Conservation (phyloP, 495 filamentous ascomycete genomes). For the Letharia columbiana region DNA sequence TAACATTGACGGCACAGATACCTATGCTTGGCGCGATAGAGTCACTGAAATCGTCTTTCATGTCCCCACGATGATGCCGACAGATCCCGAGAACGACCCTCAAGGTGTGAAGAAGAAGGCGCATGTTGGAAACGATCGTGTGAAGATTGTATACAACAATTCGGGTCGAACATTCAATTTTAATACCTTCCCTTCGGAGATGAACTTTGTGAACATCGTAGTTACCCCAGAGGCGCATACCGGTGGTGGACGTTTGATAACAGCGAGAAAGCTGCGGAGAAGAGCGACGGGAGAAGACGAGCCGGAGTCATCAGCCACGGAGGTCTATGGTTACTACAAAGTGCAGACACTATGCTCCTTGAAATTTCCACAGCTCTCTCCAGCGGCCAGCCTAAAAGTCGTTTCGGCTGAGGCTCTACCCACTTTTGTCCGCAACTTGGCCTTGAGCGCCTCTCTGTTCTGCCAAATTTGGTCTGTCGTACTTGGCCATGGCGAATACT, state of each 20-base stretch:
- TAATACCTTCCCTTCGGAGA: constrained; percentile 84
- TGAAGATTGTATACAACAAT: constrained; percentile 96
- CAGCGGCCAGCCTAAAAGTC: constrained; percentile 78
- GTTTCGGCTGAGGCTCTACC: constrained; percentile 71
- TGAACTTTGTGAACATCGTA: constrained; percentile 94
- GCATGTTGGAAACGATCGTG: constrained; percentile 95
- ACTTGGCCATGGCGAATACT: constrained; percentile 64
- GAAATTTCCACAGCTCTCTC: constrained; percentile 82
- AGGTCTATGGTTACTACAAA: constrained; percentile 52
- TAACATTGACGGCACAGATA: constrained; percentile 73
- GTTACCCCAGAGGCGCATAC: constrained; percentile 70
- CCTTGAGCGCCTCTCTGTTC: constrained; percentile 89
- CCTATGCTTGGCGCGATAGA: constrained; percentile 87
- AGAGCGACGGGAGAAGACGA: constrained; percentile 20
- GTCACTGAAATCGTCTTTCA: constrained; percentile 96
- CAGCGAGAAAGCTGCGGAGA: constrained; percentile 15
- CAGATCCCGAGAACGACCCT: constrained; percentile 64
- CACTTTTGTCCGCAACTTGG: constrained; percentile 80
- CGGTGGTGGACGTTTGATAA: constrained; percentile 31
- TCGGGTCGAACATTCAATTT: constrained; percentile 81
- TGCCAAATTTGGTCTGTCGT: constrained; percentile 76
- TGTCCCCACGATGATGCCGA: constrained; percentile 94
- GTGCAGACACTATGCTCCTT: constrained; percentile 77
- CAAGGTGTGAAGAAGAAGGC: constrained; percentile 77
- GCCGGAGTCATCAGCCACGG: not conserved